Base-by-base conservation (phyloP, 2,329 filamentous ascomycete species). In the Aspergillus fischeri region DNA sequence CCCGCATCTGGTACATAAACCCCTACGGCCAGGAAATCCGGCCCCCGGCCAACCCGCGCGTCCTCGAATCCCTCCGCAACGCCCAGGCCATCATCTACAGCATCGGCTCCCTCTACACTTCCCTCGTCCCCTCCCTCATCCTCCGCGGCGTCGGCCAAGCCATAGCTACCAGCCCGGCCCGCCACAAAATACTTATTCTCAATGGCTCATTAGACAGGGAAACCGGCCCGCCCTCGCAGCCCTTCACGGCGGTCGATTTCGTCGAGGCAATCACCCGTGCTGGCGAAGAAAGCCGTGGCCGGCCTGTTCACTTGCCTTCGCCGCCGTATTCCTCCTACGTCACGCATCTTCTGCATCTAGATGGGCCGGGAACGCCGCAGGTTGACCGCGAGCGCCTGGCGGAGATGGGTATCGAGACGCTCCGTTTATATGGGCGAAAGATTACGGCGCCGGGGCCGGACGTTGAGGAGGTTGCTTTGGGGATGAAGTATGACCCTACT, bases 11-110 rank as follows among this genome's bases (percentile, higher is more conserved):
- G 91, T 97, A 97, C 77, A 97, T 97, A 77, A 97, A 97, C 69
- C 93, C 93, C 0, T 97, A 97, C 72, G 93, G 93, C n/a, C 91
- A 97, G 70, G 92, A 97, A 74, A 97, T 97, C 64, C 85, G 87
- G 20, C 90, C 92, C 0, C 83, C 87, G 0, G 89, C 91, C 2
- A 97, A 96, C 67, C 87, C 91, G 0, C 86, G 91, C 52, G 91
- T 93, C 0, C 66, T 96, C 0, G 82, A 85, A 7, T 85, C 91
- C 0, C 73, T 97, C 1, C 77, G 78, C 17, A 76, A 77, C 1
- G 83, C 89, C 0, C 82, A 85, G 55, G 87, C 86, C 1, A 81
- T 97, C 8, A 84, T 97, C 49, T 97, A 96, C 76, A 92, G 89
- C 72, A 95, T 97, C 58, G 94, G 94, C n/a, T 92, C 88, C 1